A percentile compares a stretch with the other conserved stretches of the same genome.
phyloP scores from a whole-genome alignment of 345 rosid genomes.

The Heritiera littoralis region DNA sequence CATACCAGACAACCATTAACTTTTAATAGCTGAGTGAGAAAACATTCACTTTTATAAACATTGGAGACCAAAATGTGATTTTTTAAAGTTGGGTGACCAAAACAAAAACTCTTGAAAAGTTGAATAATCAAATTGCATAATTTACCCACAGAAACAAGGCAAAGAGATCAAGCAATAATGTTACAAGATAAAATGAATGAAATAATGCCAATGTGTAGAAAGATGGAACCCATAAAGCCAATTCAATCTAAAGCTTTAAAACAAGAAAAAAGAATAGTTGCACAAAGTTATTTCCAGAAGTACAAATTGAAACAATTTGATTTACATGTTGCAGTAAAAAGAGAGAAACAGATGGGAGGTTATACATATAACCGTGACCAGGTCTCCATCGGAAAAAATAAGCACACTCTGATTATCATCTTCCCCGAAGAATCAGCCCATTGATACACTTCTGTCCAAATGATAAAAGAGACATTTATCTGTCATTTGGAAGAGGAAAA shows the following conservation, averaged over 20 bases:
- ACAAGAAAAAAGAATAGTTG: background rate
- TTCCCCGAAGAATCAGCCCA: slow-evolving; percentile 78
- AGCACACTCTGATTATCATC: slow-evolving; percentile 82
- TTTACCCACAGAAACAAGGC: background rate
- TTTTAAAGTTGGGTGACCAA: too few relatives aligned
- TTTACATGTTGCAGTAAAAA: background rate
- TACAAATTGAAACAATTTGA: background rate
- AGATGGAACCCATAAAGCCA: background rate
- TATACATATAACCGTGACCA: slow-evolving; percentile 71
- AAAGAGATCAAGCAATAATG: background rate
- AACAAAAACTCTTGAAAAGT: too few relatives aligned
- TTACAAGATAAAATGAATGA: background rate
- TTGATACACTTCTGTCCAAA: slow-evolving; percentile 68
- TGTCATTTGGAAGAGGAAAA: background rate
- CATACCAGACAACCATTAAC: too few relatives aligned
- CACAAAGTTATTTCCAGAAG: background rate
- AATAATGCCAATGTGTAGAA: background rate
- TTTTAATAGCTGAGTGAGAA: too few relatives aligned
- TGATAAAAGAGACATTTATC: slow-evolving; percentile 14
- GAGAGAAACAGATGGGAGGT: slow-evolving; percentile 23
- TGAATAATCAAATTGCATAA: too few relatives aligned
- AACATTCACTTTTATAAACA: too few relatives aligned
- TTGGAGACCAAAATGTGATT: too few relatives aligned
- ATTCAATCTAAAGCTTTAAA: background rate
- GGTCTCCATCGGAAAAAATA: slow-evolving; percentile 82